These are phyloP conservation scores for Persicaria maculosa DNA, from an alignment of 148 eudicot genomes.

Conservation along the genomic window DNA sequence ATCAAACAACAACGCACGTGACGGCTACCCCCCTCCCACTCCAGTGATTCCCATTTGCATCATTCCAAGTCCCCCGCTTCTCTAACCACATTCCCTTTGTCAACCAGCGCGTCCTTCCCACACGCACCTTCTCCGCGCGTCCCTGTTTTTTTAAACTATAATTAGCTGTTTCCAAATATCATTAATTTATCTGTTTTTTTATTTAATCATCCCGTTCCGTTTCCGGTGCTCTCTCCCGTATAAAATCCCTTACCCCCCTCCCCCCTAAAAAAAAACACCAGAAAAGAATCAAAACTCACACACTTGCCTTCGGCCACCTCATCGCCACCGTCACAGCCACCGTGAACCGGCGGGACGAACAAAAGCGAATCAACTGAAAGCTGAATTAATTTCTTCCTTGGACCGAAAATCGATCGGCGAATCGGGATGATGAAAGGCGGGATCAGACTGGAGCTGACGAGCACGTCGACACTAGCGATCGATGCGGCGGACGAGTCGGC, in stretches of 20 bases:
- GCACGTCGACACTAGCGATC: conserved; percentile 36
- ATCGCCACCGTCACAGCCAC: not conserved
- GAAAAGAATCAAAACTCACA: too few species aligned
- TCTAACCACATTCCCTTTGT: not conserved
- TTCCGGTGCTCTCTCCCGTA: not conserved
- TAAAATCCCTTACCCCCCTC: not conserved
- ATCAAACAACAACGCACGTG: conserved; percentile 9
- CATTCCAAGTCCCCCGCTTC: not conserved
- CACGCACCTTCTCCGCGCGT: not conserved
- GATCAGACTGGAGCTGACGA: conserved; percentile 4
- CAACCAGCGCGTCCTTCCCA: not conserved
- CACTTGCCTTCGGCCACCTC: too few species aligned
- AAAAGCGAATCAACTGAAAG: not conserved
- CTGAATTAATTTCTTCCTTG: not conserved
- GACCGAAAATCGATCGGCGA: not conserved
- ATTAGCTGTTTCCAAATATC: not conserved
- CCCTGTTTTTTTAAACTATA: not conserved
- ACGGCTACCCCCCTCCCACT: conserved; percentile 6
- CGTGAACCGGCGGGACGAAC: not conserved
- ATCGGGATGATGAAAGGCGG: not conserved
- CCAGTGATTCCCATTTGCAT: conserved; percentile 6
- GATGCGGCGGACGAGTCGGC: conserved; percentile 56
- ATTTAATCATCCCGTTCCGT: not conserved
- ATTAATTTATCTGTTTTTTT: not conserved
- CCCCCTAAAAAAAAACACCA: not conserved